Percentiles rank a stretch among this genome's conserved stretches.
These are phyloP conservation scores for Paramyrothecium roridum DNA, from an alignment of 2,329 filamentous ascomycete genomes.

Conservation along the genomic window DNA sequence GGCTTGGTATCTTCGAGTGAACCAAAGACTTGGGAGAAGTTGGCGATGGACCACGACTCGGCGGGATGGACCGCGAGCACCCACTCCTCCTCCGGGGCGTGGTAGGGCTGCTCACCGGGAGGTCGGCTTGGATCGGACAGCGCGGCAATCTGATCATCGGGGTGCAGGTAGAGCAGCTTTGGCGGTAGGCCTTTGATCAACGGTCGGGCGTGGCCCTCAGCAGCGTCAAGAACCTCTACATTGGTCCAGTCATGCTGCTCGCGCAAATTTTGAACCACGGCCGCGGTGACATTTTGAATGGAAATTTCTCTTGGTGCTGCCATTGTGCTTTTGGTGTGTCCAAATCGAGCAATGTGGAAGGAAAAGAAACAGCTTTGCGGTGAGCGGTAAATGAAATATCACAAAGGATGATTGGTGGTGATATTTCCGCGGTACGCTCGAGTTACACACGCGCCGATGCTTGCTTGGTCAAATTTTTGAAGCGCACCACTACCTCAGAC, in stretches of 20 bases:
- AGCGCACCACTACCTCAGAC: too few relatives aligned
- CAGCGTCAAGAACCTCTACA: conserved; percentile 50
- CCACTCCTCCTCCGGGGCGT: conserved; percentile 66
- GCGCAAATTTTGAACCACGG: conserved; percentile 68
- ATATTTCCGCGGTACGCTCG: too few relatives aligned
- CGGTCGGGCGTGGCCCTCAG: conserved; percentile 46
- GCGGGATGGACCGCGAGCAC: conserved; percentile 69
- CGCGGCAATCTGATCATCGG: conserved; percentile 75
- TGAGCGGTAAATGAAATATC: too few relatives aligned
- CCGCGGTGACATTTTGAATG: conserved; percentile 20
- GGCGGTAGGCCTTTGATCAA: conserved; percentile 73
- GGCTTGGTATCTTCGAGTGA: conserved; percentile 44
- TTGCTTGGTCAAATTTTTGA: too few relatives aligned
- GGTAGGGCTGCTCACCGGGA: conserved; percentile 39
- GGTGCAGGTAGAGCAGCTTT: conserved; percentile 71
- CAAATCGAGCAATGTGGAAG: background rate
- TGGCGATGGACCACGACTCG: conserved; percentile 68
- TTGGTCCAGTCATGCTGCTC: conserved; percentile 74
- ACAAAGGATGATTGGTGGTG: too few relatives aligned
- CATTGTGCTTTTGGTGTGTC: background rate
- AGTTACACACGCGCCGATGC: too few relatives aligned
- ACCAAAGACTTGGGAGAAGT: conserved; percentile 70
- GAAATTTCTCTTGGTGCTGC: conserved; percentile 8
- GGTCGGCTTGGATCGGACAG: conserved; percentile 56
- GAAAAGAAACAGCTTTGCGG: background rate